Evolutionary conservation across 768 basidiomycete species (phyloP).

Genomic region (Kwoniella botswanensis): DNA sequence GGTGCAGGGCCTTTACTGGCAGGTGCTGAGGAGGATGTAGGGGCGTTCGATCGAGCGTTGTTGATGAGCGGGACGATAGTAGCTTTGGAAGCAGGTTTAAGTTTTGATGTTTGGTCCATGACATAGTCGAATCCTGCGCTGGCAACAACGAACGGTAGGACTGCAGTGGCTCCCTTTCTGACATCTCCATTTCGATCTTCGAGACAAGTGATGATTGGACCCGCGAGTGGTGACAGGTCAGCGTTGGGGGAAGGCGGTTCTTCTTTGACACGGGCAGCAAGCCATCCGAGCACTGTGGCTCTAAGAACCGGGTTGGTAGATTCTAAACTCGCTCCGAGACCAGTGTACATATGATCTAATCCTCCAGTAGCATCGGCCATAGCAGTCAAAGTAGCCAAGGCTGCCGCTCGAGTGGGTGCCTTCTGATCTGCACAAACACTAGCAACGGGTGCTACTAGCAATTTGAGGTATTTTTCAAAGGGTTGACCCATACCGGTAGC

Average conservation of each 20-base stretch:
- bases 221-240: slow-evolving; percentile 74
- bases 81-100: slow-evolving; percentile 88
- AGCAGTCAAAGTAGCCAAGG: slow-evolving; percentile 74
- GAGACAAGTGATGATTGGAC: slow-evolving; percentile 72
- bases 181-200: slow-evolving; percentile 93
- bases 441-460: slow-evolving; percentile 76
- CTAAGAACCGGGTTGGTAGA: slow-evolving; percentile 82
- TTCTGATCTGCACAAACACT: slow-evolving; percentile 93
- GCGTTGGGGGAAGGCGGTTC: slow-evolving; percentile 63
- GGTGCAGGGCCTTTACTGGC: slow-evolving; percentile 59
- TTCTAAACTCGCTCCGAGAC: slow-evolving; percentile 80
- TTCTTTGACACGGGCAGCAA: slow-evolving; percentile 45
- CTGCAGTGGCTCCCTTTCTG: slow-evolving; percentile 82
- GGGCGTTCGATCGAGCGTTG: slow-evolving; percentile 65
- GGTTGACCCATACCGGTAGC: slow-evolving; percentile 93
- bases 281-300: slow-evolving; percentile 60
- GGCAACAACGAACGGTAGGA: slow-evolving; percentile 76
- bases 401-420: slow-evolving; percentile 78
- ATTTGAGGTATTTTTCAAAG: slow-evolving; percentile 84
- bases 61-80: slow-evolving; percentile 87
- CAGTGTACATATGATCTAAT: slow-evolving; percentile 78
- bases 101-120: slow-evolving; percentile 77
- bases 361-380: slow-evolving; percentile 85
- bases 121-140: slow-evolving; percentile 82
- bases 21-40: slow-evolving; percentile 44